Base-by-base conservation (phyloP, 169 alveolate genomes). In the Hepatocystis sp. region DNA sequence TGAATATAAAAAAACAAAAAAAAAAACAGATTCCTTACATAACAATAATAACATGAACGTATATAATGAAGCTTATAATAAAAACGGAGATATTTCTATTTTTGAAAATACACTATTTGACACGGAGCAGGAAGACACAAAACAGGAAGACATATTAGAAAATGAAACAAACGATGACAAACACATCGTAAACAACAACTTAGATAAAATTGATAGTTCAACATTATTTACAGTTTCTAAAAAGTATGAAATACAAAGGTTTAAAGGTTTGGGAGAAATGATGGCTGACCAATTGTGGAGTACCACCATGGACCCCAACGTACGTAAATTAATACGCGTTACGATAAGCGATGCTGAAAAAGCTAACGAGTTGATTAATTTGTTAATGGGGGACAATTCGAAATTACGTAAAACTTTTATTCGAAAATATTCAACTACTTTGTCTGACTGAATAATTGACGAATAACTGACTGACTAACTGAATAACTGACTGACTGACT, bases 261-360 rank as follows among this genome's bases (percentile, higher is more conserved):
- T 91, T 67, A 94, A 94, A 63, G 97, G 97, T 21, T 90, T 94
- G 19, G 97, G 97, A 8, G 97, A 94, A 84, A 94, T 94, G 97
- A 93, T 85, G 94, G 93, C 97, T 0, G 89, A 89, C 84, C 96
- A 94, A 63, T 81, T 94, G 40, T 91, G 97, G 96, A 85, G 68
- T 30, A 94, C 97, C 11, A 92, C 97, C 7, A 94, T 94, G 97
- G 90, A 92, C 56, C 97, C 97, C 5, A 66, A 49, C 1, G 90
- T 85, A 51, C 61, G 96, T 19, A 66, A 90, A 21, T 84, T 93
- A 55, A 92, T 91, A 28, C 65, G 90, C 3, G 91, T 93, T n/a
- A 76, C 93, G 2, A 94, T 93, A 30, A 66, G 67, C 47, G 95
- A 93, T 47, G 95, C 93, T 23, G 53, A 58, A 58, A 61, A 60